Conservation (phyloP, 768 basidiomycete species). For the Phanerochaete carnosa region DNA sequence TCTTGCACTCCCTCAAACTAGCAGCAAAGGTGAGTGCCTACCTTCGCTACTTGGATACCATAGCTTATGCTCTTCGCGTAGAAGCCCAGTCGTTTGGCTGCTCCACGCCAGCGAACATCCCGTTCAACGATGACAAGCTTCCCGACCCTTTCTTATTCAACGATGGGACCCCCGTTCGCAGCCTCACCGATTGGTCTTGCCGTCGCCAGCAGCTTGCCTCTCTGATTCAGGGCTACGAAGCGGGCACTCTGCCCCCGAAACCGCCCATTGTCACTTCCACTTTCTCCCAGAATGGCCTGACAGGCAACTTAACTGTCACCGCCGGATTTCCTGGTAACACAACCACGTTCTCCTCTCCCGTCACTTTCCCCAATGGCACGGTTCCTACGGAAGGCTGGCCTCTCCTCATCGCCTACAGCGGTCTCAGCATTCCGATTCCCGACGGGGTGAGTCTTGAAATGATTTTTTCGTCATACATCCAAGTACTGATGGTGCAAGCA, state of each 20-base stretch:
- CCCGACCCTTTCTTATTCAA: slow-evolving; percentile 55
- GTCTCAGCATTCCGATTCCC: slow-evolving; percentile 34
- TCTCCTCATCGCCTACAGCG: slow-evolving; percentile 50
- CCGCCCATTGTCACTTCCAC: slow-evolving; percentile 44
- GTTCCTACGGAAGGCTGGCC: slow-evolving; percentile 41
- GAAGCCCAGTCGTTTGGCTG: not conserved
- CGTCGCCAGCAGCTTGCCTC: slow-evolving; percentile 45
- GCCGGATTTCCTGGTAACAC: slow-evolving; percentile 42
- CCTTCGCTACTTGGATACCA: not conserved
- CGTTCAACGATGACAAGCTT: slow-evolving; percentile 39
- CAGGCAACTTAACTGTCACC: slow-evolving; percentile 44
- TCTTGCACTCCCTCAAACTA: not conserved
- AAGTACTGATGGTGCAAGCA: slow-evolving; percentile 16
- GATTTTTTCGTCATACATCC: not conserved
- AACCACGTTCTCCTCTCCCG: slow-evolving; percentile 46
- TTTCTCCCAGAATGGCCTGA: slow-evolving; percentile 31
- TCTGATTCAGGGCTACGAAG: slow-evolving; percentile 51
- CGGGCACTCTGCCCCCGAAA: slow-evolving; percentile 46
- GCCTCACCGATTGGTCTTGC: slow-evolving; percentile 48
- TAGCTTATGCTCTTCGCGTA: not conserved
- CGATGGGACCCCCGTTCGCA: slow-evolving; percentile 39
- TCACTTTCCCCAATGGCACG: slow-evolving; percentile 42
- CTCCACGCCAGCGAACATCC: slow-evolving; percentile 17
- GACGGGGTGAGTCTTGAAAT: slow-evolving; percentile 18
- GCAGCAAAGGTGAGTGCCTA: not conserved